Evolutionary conservation across 768 basidiomycete genomes (phyloP), one percentile per base, ranked within the genome.

Genomic region (Dacryopinax primogenitus): DNA sequence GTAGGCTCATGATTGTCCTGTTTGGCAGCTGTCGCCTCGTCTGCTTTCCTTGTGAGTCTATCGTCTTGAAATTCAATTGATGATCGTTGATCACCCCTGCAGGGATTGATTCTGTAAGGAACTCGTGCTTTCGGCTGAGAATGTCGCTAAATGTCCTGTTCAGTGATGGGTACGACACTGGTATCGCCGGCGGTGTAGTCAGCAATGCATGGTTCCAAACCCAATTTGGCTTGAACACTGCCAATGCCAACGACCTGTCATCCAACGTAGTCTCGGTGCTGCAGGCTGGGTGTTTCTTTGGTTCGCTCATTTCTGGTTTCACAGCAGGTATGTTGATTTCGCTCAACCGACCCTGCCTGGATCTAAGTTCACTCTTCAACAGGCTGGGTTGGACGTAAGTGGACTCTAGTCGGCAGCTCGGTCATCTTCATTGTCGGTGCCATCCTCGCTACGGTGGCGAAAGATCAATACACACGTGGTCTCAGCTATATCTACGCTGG

Each of bases 251-350:
- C 30, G 51, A 58, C 26, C 51, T 58, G 4, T 58, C 51, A 6
- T 58, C 51, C 11, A 58, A 58, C 51, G 86, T 94, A 39, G 92
- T 93, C 18, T 89, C 91, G 1, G 88, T 92, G 2, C 79, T 93
- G 12, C 91, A 92, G 72, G 88, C 85, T 2, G 90, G 90, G 12
- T 87, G 88, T 0, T 92, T 92, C 80, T 92, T 92, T 71, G 51
- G 51, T 6, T 58, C 51, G 3, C 51, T 58, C 21, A 58, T 58
- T 58, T 58, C 51, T 11, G 51, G 51, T 28, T 58, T 58, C 51
- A 58, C 30, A 18, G 51, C 51, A 9, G 51, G 51, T 21, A 58
- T 7, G 41, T 44, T 7, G 16, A 4, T 44, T 44, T 18, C 6
- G 18, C 18, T 6, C 18, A 28, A 18, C 26, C 37, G 12, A 11